Conservation (phyloP, 192 early-diverging fungal species). For the Coemansia asiatica region DNA sequence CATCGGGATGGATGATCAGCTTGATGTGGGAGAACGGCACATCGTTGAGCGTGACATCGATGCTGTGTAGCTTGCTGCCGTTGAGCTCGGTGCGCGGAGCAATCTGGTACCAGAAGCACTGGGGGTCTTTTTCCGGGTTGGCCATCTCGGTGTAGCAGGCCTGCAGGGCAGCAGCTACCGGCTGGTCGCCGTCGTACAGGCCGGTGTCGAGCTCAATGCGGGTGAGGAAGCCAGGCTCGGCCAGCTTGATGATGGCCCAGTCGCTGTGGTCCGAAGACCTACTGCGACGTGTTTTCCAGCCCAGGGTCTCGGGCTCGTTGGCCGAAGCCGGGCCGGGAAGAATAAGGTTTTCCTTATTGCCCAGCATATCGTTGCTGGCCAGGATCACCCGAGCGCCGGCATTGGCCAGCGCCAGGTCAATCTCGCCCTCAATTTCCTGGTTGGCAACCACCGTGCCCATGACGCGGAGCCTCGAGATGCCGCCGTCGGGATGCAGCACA, state of each 20-base stretch:
- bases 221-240: slow-evolving; percentile 70
- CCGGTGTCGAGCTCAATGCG: slow-evolving; percentile 80
- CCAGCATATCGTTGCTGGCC: slow-evolving; percentile 66
- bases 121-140: slow-evolving; percentile 51
- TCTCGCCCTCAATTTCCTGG: slow-evolving; percentile 38
- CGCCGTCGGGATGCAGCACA: slow-evolving; percentile 73
- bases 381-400: slow-evolving; percentile 61
- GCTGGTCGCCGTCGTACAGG: slow-evolving; percentile 85
- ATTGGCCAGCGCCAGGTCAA: slow-evolving; percentile 64
- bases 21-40: slow-evolving; percentile 65
- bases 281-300: slow-evolving; percentile 86
- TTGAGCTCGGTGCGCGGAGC: slow-evolving; percentile 48
- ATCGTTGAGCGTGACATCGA: slow-evolving; percentile 60
- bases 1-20: slow-evolving; percentile 78
- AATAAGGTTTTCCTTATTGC: slow-evolving; percentile 73
- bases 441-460: slow-evolving; percentile 59
- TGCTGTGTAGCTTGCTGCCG: slow-evolving; percentile 60
- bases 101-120: slow-evolving; percentile 69
- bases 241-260: slow-evolving; percentile 74
- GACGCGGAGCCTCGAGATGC: slow-evolving; percentile 68
- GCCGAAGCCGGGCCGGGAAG: slow-evolving; percentile 68
- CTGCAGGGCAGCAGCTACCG: slow-evolving; percentile 69
- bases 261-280: slow-evolving; percentile 65
- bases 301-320: slow-evolving; percentile 62
- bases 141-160: slow-evolving; percentile 59